Conservation (phyloP, 345 rosid species). For the Carallia pectinifolia region DNA sequence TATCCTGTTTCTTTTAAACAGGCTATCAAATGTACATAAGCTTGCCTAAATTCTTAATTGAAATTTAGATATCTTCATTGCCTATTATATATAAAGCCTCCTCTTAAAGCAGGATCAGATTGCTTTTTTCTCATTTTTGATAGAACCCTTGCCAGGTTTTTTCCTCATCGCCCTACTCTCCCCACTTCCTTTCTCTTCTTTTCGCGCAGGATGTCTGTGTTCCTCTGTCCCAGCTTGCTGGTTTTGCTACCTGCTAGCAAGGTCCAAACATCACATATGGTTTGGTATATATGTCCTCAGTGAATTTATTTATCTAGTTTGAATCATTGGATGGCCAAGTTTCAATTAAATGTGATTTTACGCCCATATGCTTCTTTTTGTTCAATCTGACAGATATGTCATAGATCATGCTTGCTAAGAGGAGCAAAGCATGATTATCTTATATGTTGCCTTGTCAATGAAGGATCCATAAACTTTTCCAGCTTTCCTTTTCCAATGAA, state of each 20-base stretch:
- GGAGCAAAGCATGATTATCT: conserved; percentile 73
- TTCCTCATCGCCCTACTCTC: background rate
- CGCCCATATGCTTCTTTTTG: background rate
- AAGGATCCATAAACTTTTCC: conserved; percentile 39
- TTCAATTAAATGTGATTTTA: background rate
- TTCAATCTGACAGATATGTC: conserved; percentile 50
- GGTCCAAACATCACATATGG: conserved; percentile 52
- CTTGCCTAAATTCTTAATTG: background rate
- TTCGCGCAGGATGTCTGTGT: conserved; percentile 84
- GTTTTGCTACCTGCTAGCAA: conserved; percentile 48
- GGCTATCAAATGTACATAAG: background rate
- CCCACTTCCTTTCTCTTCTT: background rate
- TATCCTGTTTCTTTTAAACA: background rate
- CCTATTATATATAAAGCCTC: background rate
- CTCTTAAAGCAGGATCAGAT: background rate
- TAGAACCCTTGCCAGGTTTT: too few species aligned
- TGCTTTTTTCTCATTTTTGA: too few species aligned
- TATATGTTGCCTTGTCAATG: conserved; percentile 69
- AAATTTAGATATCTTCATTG: background rate
- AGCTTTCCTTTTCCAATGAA: background rate
- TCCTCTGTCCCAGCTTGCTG: conserved; percentile 77
- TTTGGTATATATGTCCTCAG: conserved; percentile 44
- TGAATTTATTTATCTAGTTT: conserved; percentile 12
- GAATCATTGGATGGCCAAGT: conserved; percentile 7
- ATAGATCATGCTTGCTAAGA: conserved; percentile 75